These are phyloP conservation scores for Peltaster fructicola DNA, from an alignment of 2,329 filamentous ascomycete genomes.

Conservation along the genomic window DNA sequence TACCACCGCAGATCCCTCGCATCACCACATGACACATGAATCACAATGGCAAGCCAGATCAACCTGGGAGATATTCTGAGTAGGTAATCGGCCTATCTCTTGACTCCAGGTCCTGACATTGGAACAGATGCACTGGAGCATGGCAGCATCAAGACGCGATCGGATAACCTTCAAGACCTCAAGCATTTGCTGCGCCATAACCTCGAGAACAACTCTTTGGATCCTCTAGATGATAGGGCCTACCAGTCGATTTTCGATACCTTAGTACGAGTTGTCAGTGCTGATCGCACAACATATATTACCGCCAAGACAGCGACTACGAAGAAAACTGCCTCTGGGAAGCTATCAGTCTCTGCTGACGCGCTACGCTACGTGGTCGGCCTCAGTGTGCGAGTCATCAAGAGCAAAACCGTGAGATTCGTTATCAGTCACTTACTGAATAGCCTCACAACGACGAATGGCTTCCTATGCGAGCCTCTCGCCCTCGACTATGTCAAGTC, in stretches of 20 bases:
- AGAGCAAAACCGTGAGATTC: constrained; percentile 58
- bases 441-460: constrained; percentile 39
- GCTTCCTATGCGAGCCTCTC: constrained; percentile 50
- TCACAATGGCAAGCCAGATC: too few species aligned
- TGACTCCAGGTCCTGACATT: too few species aligned
- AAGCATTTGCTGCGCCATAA: constrained; percentile 39
- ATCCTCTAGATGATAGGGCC: constrained; percentile 50
- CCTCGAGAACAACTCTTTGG: constrained; percentile 24
- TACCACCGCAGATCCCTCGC: too few species aligned
- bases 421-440: constrained; percentile 71
- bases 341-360: constrained; percentile 51
- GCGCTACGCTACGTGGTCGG: constrained; percentile 56
- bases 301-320: constrained; percentile 31
- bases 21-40: too few species aligned
- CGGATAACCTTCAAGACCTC: constrained; percentile 35
- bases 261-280: constrained; percentile 54
- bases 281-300: constrained; percentile 49
- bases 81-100: too few species aligned
- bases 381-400: constrained; percentile 49
- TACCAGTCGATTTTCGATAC: constrained; percentile 69
- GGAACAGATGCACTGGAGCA: constrained; percentile 25
- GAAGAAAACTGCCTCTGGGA: constrained; percentile 24
- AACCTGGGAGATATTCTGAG: too few species aligned
- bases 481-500: constrained; percentile 63
- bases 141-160: constrained; percentile 28